A percentile compares a stretch with the other conserved stretches of the same genome.
phyloP scores from a whole-genome alignment of 2,329 filamentous ascomycete genomes.

The Zymoseptoria brevis region DNA sequence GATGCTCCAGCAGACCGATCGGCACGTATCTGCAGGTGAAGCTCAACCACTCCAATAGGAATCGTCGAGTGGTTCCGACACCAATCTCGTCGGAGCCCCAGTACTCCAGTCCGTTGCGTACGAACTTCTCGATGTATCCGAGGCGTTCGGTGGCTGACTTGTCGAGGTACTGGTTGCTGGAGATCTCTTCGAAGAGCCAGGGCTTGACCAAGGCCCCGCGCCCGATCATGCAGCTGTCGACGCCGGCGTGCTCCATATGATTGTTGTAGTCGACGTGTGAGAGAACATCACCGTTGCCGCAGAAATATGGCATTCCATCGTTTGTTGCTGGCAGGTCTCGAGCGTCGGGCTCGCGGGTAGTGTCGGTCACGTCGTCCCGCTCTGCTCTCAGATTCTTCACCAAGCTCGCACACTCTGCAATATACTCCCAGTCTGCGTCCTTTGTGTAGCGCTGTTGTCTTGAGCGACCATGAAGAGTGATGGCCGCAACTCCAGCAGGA shows the following conservation, averaged over 20 bases:
- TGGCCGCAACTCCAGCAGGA: conserved; percentile 80
- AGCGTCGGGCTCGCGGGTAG: conserved; percentile 65
- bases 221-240: conserved; percentile 96
- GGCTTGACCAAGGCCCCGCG: conserved; percentile 94
- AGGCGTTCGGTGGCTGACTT: conserved; percentile 86
- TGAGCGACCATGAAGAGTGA: conserved; percentile 88
- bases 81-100: conserved; percentile 97
- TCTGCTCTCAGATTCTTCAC: conserved; percentile 72
- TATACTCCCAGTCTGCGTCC: conserved; percentile 91
- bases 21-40: conserved; percentile 91
- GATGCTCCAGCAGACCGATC: conserved; percentile 74
- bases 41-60: conserved; percentile 91
- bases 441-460: conserved; percentile 91
- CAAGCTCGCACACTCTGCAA: conserved; percentile 77
- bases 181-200: conserved; percentile 97
- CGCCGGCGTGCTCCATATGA: conserved; percentile 66
- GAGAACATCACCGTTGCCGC: conserved; percentile 95
- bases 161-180: conserved; percentile 85
- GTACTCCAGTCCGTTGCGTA: conserved; percentile 78
- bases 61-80: conserved; percentile 80
- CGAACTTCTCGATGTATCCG: conserved; percentile 78
- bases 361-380: conserved; percentile 62
- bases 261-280: conserved; percentile 81
- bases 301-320: conserved; percentile 56
- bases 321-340: conserved; percentile 61